Evolutionary conservation across 1,284 basidiomycete genomes (phyloP).

Genomic region (Xerocomus nothofagi): DNA sequence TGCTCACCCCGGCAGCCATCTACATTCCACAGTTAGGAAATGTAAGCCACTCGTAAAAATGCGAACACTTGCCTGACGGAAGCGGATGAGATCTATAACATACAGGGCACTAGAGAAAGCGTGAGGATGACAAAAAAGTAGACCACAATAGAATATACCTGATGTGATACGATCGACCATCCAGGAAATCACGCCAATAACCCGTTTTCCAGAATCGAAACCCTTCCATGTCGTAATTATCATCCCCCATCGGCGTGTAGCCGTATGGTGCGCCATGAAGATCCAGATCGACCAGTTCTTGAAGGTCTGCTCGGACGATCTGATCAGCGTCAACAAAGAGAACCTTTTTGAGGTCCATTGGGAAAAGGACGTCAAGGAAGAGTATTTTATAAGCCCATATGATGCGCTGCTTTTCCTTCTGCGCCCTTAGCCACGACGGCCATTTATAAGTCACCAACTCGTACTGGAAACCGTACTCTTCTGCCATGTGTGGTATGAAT

Average conservation of each 20-base stretch:
- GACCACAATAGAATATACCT: slow-evolving; percentile 49
- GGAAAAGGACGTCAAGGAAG: slow-evolving; percentile 98
- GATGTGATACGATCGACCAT: slow-evolving; percentile 87
- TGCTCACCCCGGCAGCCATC: slow-evolving; percentile 79
- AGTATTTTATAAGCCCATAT: slow-evolving; percentile 99
- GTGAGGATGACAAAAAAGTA: slow-evolving; percentile 4
- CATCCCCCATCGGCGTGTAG: slow-evolving; percentile 97
- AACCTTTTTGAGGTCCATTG: slow-evolving; percentile 96
- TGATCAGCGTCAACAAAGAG: slow-evolving; percentile 99
- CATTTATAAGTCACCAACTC: slow-evolving; percentile 98
- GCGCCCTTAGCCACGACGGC: slow-evolving; percentile 96
- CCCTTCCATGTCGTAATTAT: slow-evolving; percentile 93
- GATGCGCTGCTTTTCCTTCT: slow-evolving; percentile 95
- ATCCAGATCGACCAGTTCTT: slow-evolving; percentile 90
- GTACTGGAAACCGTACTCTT: slow-evolving; percentile 91
- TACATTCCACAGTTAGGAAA: slow-evolving; percentile 31
- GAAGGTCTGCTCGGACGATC: slow-evolving; percentile 93
- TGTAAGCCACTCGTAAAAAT: neutral
- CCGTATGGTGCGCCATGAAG: slow-evolving; percentile 90
- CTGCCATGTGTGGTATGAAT: slow-evolving; percentile 91
- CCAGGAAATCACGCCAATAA: slow-evolving; percentile 87
- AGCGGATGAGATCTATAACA: slow-evolving; percentile 93
- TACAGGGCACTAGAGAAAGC: slow-evolving; percentile 75
- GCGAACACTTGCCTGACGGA: slow-evolving; percentile 67
- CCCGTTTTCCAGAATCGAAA: slow-evolving; percentile 98